Conservation (phyloP, 2,329 filamentous ascomycete species). For the Pestalotiopsis sp. region DNA sequence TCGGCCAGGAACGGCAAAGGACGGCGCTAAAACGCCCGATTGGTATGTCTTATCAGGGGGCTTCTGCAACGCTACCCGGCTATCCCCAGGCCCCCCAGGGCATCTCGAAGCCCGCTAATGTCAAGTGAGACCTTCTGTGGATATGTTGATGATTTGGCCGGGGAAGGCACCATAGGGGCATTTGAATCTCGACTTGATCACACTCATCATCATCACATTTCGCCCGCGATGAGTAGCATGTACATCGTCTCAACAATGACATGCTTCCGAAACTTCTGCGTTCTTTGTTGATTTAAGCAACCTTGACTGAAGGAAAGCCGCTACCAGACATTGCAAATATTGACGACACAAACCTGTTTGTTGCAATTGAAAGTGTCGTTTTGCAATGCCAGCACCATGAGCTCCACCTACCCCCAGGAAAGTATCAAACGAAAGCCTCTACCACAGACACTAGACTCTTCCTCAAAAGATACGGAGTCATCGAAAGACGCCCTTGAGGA, state of each 20-base stretch:
- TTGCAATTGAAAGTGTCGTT: background rate
- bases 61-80: background rate
- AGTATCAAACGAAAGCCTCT: slow-evolving; percentile 5
- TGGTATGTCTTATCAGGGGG: slow-evolving; percentile 5
- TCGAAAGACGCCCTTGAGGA: slow-evolving; percentile 13
- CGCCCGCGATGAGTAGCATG: too few species aligned
- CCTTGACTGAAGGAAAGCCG: too few species aligned
- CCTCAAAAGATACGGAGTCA: background rate
- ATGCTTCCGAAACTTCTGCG: too few species aligned
- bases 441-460: background rate
- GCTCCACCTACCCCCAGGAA: background rate
- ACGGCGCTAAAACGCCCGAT: slow-evolving; percentile 11
- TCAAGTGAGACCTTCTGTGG: background rate
- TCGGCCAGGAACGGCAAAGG: slow-evolving; percentile 10
- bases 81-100: background rate
- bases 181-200: background rate
- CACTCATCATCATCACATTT: too few species aligned
- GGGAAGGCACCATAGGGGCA: background rate
- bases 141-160: background rate
- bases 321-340: too few species aligned
- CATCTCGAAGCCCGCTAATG: background rate
- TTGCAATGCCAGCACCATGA: background rate
- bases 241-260: too few species aligned
- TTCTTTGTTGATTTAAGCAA: too few species aligned
- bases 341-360: background rate